These are phyloP conservation scores for Saxispiralis lemnorum DNA, from an alignment of 495 filamentous ascomycete species.

Conservation along the genomic window DNA sequence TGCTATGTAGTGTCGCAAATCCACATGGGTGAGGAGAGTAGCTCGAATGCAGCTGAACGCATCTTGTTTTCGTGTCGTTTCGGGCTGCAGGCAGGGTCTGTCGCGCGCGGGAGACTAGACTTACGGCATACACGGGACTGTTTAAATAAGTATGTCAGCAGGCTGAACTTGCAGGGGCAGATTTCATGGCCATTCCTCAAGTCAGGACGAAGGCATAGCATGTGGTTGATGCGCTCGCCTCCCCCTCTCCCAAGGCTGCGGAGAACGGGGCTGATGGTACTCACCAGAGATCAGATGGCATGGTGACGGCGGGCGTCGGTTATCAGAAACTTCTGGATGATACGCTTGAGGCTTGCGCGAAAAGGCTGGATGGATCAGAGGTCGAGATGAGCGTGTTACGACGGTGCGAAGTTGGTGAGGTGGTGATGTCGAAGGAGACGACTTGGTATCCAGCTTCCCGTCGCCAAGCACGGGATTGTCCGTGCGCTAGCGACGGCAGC, in stretches of 20 bases:
- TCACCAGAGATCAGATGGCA: slow-evolving; percentile 52
- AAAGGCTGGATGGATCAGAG: no score
- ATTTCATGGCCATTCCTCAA: no score
- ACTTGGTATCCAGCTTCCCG: no score
- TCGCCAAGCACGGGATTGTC: no score
- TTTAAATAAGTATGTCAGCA: slow-evolving; percentile 28
- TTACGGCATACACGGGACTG: slow-evolving; percentile 97
- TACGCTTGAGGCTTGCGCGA: no score
- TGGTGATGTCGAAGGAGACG: no score
- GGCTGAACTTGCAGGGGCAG: slow-evolving; percentile 1
- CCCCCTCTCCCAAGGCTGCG: neutral
- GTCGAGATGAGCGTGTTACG: no score
- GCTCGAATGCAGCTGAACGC: neutral
- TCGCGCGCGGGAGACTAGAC: slow-evolving; percentile 27
- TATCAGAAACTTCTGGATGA: no score
- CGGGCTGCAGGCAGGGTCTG: neutral
- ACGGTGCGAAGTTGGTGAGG: no score
- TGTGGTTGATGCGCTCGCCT: neutral
- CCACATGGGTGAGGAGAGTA: no score
- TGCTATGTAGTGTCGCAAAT: no score
- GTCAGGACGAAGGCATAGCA: neutral
- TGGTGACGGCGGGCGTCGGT: slow-evolving; percentile 24
- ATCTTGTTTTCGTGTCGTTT: neutral
- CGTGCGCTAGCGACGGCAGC: no score
- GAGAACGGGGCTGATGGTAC: slow-evolving; percentile 23